Percentiles rank a stretch among this genome's conserved stretches.
Conservation (phyloP, 768 basidiomycete species). For the Termitomyces eurrhizus region DNA sequence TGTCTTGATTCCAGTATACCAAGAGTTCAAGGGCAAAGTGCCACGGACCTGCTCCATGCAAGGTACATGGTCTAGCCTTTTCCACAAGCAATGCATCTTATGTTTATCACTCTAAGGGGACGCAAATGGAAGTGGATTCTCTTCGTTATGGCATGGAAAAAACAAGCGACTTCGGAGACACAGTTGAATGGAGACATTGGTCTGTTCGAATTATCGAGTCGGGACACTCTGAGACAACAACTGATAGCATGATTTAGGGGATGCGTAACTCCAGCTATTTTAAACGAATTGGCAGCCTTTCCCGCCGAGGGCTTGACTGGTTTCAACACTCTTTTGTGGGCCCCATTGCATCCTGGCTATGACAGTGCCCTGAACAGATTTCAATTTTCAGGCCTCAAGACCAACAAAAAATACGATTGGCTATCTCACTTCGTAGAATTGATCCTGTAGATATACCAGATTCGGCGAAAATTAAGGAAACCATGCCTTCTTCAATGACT, state of each 20-base stretch:
- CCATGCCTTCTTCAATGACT: background rate
- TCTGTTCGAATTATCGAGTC: slow-evolving; percentile 25
- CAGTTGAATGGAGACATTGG: slow-evolving; percentile 78
- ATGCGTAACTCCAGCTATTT: slow-evolving; percentile 60
- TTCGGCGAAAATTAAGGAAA: slow-evolving; percentile 27
- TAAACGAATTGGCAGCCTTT: slow-evolving; percentile 43
- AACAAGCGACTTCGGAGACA: slow-evolving; percentile 48
- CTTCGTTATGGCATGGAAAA: slow-evolving; percentile 62
- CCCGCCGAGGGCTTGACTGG: slow-evolving; percentile 43
- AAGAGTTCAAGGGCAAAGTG: slow-evolving; percentile 68
- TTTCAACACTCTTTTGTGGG: slow-evolving; percentile 50
- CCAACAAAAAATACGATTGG: slow-evolving; percentile 57
- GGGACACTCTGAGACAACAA: background rate
- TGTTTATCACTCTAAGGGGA: slow-evolving; percentile 29
- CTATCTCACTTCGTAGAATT: slow-evolving; percentile 50
- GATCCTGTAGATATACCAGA: slow-evolving; percentile 55
- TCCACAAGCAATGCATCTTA: background rate
- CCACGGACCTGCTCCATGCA: slow-evolving; percentile 59
- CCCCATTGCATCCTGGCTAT: background rate
- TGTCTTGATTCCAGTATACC: slow-evolving; percentile 50
- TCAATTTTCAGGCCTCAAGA: slow-evolving; percentile 45
- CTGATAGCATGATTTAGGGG: slow-evolving; percentile 43
- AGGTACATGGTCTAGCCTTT: slow-evolving; percentile 21
- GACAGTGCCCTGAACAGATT: background rate
- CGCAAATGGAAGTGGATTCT: slow-evolving; percentile 47